Conservation (phyloP, 2,329 filamentous ascomycete genomes). For the Pestalotiopsis sp. region DNA sequence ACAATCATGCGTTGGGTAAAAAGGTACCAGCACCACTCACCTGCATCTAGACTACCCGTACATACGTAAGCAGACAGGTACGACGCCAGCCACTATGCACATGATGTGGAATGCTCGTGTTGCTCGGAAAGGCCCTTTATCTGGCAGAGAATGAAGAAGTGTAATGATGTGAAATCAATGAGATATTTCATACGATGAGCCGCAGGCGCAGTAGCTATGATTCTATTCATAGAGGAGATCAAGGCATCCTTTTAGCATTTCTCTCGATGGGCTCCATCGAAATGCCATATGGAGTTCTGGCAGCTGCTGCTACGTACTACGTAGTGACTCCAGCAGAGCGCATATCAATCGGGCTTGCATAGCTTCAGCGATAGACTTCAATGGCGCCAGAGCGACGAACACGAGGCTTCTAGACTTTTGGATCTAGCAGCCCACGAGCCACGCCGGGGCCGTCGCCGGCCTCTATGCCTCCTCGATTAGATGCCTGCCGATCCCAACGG, state of each 20-base stretch:
- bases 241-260: no score
- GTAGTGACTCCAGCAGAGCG: background rate
- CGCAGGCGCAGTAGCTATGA: no score
- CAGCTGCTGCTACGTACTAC: background rate
- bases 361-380: background rate
- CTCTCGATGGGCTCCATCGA: no score
- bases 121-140: background rate
- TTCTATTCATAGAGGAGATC: no score
- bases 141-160: background rate
- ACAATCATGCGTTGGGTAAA: background rate
- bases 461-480: background rate
- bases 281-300: background rate
- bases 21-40: background rate
- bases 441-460: background rate
- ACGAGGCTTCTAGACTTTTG: slow-evolving; percentile 8
- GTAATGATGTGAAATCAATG: background rate
- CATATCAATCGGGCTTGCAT: background rate
- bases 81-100: background rate
- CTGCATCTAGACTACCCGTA: background rate
- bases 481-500: background rate
- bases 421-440: background rate
- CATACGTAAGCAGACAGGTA: background rate
- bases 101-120: background rate
- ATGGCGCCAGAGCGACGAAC: slow-evolving; percentile 4
- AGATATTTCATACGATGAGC: no score